These are phyloP conservation scores for Suillus placidus DNA, from an alignment of 768 basidiomycete species.

Conservation along the genomic window DNA sequence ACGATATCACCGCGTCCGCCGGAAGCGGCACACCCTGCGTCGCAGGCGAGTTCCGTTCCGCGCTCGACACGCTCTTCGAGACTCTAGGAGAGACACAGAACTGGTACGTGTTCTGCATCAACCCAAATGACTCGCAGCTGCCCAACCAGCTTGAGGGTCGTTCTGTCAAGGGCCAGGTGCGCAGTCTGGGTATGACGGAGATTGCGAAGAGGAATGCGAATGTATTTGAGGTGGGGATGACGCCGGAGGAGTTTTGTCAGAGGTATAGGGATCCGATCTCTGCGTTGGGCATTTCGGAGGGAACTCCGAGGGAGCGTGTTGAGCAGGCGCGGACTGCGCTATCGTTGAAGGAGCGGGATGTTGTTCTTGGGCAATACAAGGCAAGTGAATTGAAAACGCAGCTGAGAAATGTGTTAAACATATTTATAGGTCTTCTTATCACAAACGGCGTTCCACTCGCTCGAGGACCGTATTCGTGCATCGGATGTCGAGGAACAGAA, in stretches of 20 bases:
- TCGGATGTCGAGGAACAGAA: constrained; percentile 87
- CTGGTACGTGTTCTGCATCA: constrained; percentile 92
- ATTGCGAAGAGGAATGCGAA: constrained; percentile 67
- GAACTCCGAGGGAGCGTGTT: constrained; percentile 59
- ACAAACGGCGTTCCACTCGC: constrained; percentile 79
- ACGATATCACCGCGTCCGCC: constrained; percentile 31
- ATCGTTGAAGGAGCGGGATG: constrained; percentile 64
- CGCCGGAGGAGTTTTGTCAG: constrained; percentile 82
- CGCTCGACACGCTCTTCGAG: constrained; percentile 83
- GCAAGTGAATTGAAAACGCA: constrained; percentile 40
- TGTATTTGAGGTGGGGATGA: constrained; percentile 84
- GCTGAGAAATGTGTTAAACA: constrained; percentile 14
- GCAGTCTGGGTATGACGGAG: constrained; percentile 77
- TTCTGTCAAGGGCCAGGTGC: constrained; percentile 89
- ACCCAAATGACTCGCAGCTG: constrained; percentile 93
- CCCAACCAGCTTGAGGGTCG: constrained; percentile 94
- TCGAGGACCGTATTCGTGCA: constrained; percentile 86
- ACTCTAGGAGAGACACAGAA: constrained; percentile 87
- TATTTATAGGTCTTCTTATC: constrained; percentile 79
- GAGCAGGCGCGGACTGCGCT: constrained; percentile 60
- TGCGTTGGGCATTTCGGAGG: constrained; percentile 58
- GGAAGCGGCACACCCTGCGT: constrained; percentile 62
- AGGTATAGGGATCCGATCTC: constrained; percentile 75
- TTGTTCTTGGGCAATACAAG: constrained; percentile 84
- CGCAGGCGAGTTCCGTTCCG: constrained; percentile 84